Percentiles rank a stretch among this genome's conserved stretches.
Conservation (phyloP, 2,329 filamentous ascomycete genomes). For the Colletotrichum gigasporum region DNA sequence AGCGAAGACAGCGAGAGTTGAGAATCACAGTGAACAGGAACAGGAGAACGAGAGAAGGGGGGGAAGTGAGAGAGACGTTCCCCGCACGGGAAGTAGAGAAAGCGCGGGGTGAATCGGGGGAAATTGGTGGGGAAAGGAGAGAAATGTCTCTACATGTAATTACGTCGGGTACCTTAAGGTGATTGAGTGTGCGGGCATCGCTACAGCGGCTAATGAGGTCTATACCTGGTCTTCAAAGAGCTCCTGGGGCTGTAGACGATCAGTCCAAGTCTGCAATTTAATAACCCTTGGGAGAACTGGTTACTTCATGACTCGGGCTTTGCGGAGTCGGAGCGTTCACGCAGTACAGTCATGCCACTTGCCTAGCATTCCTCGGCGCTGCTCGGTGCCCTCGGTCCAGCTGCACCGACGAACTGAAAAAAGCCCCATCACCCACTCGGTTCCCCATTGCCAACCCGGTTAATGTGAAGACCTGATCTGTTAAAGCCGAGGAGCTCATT, state of each 20-base stretch:
- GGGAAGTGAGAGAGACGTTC: not conserved
- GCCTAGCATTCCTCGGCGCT: not conserved
- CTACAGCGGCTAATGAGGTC: not conserved
- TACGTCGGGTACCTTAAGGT: not conserved
- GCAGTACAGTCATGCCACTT: not conserved
- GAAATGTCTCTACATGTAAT: not conserved
- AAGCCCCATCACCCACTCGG: not conserved
- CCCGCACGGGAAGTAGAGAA: conserved; percentile 7
- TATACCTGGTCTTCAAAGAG: not conserved
- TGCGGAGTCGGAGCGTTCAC: not conserved
- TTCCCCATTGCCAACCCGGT: conserved; percentile 2
- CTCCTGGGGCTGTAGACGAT: not conserved
- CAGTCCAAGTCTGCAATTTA: not conserved
- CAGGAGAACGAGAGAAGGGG: no score
- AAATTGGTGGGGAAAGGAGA: not conserved
- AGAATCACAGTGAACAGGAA: no score
- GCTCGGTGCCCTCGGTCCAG: not conserved
- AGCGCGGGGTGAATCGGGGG: conserved; percentile 17
- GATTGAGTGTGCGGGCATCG: not conserved
- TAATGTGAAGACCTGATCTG: not conserved
- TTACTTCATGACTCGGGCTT: conserved; percentile 6
- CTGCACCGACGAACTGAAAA: not conserved
- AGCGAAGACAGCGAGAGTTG: no score
- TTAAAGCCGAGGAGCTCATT: not conserved
- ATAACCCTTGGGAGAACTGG: not conserved